phyloP scores from a whole-genome alignment of 1,284 basidiomycete species.

The Papiliotrema terrestris region DNA sequence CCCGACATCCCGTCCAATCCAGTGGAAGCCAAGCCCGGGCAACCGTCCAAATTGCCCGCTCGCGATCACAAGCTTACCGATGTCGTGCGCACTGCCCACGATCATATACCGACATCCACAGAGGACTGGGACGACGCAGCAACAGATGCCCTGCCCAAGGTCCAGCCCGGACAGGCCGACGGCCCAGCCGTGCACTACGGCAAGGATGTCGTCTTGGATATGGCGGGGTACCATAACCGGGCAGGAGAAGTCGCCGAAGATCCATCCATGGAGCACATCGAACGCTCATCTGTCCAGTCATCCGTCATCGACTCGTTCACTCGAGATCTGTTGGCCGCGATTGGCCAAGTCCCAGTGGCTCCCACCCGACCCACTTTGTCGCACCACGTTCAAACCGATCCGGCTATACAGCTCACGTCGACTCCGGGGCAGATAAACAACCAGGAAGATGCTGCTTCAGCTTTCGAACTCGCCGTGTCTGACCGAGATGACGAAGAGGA shows the following conservation, averaged over 20 bases:
- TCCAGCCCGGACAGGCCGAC: conserved; percentile 53
- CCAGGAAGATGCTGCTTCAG: not conserved
- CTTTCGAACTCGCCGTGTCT: not conserved
- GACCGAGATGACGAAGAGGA: no score
- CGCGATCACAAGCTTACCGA: conserved; percentile 24
- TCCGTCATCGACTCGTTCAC: conserved; percentile 21
- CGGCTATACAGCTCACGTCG: not conserved
- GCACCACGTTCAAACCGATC: not conserved
- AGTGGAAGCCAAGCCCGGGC: conserved; percentile 26
- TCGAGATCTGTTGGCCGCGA: conserved; percentile 27
- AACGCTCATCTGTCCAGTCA: not conserved
- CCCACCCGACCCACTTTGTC: not conserved
- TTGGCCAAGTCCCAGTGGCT: not conserved
- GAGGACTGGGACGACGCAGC: conserved; percentile 39
- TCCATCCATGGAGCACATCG: not conserved
- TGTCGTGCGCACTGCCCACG: not conserved
- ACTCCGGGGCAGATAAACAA: not conserved
- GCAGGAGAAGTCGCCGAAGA: conserved; percentile 1
- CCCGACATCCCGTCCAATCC: conserved; percentile 35
- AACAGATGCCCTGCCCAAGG: conserved; percentile 57
- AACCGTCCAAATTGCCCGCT: conserved; percentile 20
- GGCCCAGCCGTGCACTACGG: conserved; percentile 66
- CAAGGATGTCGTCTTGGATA: conserved; percentile 54
- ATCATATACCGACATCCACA: not conserved
- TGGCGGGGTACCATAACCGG: conserved; percentile 50